A percentile compares a stretch with the other conserved stretches of the same genome.
phyloP scores from a whole-genome alignment of 176 grass and related monocot genomes.

The Dactylis glomerata region DNA sequence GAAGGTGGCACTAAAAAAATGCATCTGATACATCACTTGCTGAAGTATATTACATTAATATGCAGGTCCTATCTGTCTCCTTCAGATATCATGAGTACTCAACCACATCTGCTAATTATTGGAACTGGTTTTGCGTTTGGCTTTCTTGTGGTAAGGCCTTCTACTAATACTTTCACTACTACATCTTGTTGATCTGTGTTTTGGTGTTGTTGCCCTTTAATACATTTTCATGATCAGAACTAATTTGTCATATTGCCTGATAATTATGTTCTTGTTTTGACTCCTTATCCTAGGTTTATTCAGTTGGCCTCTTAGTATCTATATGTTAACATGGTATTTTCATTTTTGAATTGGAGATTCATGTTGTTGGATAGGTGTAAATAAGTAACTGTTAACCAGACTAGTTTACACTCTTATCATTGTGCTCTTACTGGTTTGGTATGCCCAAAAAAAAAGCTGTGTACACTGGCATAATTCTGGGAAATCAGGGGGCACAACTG shows the following conservation, averaged over 20 bases:
- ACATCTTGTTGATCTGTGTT: background rate
- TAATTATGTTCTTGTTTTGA: background rate
- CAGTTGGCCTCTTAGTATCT: background rate
- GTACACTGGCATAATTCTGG: background rate
- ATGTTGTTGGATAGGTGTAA: background rate
- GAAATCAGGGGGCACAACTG: background rate
- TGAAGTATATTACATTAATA: conserved; percentile 26
- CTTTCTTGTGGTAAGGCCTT: conserved; percentile 78
- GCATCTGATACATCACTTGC: background rate
- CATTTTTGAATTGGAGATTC: background rate
- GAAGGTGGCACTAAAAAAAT: background rate
- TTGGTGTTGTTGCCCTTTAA: background rate
- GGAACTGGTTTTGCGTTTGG: conserved; percentile 98
- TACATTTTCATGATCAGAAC: background rate
- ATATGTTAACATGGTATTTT: background rate
- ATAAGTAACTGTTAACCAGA: background rate
- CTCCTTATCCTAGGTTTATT: background rate
- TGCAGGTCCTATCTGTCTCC: conserved; percentile 84
- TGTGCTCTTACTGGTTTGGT: background rate
- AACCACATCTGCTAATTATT: conserved; percentile 84
- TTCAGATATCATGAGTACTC: conserved; percentile 84
- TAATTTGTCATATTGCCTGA: background rate
- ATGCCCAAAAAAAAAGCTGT: background rate
- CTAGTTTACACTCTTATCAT: background rate
- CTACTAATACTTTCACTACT: background rate